Conservation (phyloP, 2,329 filamentous ascomycete genomes). For the Raffaelea arxii region DNA sequence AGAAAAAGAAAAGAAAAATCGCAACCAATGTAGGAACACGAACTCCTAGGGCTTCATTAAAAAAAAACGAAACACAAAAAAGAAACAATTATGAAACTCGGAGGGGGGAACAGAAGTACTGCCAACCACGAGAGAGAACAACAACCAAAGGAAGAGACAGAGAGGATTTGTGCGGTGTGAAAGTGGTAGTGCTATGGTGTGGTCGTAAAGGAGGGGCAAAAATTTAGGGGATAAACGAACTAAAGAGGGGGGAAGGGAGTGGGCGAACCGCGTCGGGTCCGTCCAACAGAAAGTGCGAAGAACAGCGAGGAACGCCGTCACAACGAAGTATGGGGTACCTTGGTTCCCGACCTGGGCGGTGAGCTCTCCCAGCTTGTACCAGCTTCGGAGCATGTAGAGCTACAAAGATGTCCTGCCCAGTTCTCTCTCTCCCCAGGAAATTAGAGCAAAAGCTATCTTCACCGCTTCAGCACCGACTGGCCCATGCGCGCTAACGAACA, state of each 20-base stretch:
- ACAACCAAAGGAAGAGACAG: neutral
- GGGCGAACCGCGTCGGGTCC: neutral
- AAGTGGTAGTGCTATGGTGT: neutral
- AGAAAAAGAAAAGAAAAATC: neutral
- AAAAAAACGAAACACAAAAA: neutral
- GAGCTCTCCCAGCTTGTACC: constrained; percentile 6
- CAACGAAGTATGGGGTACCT: neutral
- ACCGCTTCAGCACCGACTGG: neutral
- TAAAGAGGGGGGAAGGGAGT: constrained; percentile 3
- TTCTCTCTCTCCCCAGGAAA: neutral
- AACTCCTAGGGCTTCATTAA: neutral
- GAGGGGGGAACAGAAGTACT: neutral
- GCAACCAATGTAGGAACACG: neutral
- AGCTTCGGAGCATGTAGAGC: neutral
- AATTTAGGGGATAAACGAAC: neutral
- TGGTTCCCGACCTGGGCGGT: neutral
- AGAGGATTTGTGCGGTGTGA: constrained; percentile 11
- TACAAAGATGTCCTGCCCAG: neutral
- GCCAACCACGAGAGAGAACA: neutral
- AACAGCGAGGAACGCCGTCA: too few relatives aligned
- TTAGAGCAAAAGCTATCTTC: too few relatives aligned
- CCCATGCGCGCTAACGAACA: neutral
- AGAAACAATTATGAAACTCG: neutral
- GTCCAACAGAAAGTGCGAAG: neutral
- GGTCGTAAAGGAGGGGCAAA: constrained; percentile 7